Evolutionary conservation across 305 asterid genomes (phyloP), one percentile per base, ranked within the genome.

Genomic region (Fraxinus nigra): DNA sequence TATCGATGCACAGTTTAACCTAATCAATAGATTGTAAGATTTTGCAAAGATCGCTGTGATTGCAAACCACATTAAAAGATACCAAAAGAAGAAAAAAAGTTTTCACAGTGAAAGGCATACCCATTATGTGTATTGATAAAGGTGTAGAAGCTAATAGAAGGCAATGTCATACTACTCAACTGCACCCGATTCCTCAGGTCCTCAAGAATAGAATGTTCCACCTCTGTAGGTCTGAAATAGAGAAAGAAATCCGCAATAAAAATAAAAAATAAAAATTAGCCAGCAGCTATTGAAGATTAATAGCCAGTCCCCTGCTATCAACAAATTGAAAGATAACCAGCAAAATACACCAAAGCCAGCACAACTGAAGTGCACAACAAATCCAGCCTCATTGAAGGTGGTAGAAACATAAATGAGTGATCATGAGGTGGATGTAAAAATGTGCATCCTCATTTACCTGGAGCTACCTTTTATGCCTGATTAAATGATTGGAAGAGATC

Each of bases 161-260:
- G 99, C 89, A 94, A 89, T 75, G 92, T 85, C 81, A 86, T 76
- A 81, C 87, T 92, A 86, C 89, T 92, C 92, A 96, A 89, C 90
- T 92, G 98, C 84, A 94, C 98, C 74, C 99, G 99, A 81, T 90
- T 96, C 84, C 98, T 90, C 85, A 94, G 85, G 88, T 94, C 99
- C 84, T 96, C 99, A 76, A 96, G 95, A 85, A 96, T 93, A 84
- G 97, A 93, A 84, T 88, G 95, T 82, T 94, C 99, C 87, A 96
- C 97, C 87, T 93, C 98, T 82, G 87, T 75, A 11, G 98, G 93
- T 86, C 98, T 95, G 87, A 80, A 80, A 85, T 75, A 82, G 61
- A 69, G 65, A 73, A 76, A 40, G 4, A 72, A 77, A 48, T 32
- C 22, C 26, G 37, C 24, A 46, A 46, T 51, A 82, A 32, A 65